Evolutionary conservation across 352 stramenopile genomes (phyloP).

Genomic region (Sclerospora graminicola): DNA sequence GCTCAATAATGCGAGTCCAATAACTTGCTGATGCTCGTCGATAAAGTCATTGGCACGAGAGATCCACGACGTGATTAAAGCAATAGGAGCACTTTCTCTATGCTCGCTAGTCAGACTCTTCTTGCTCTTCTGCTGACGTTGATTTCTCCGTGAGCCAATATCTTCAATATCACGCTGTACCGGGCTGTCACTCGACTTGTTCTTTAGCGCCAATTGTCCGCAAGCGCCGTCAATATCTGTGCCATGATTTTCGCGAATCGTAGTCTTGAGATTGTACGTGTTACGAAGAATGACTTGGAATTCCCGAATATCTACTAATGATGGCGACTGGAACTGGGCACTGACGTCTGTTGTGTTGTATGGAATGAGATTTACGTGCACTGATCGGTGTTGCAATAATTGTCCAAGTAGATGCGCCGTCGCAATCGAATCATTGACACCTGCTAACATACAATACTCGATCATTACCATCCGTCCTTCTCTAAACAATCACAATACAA

Average conservation of each 20-base stretch:
- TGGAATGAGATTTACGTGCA: constrained; percentile 96
- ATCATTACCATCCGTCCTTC: constrained; percentile 88
- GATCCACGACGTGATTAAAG: constrained; percentile 19
- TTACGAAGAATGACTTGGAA: constrained; percentile 86
- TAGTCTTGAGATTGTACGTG: constrained; percentile 82
- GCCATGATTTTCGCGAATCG: constrained; percentile 91
- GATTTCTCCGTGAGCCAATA: constrained; percentile 26
- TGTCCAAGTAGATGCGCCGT: constrained; percentile 91
- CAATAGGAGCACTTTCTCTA: too few species aligned
- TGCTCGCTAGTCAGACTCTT: constrained; percentile 6
- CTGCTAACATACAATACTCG: constrained; percentile 94
- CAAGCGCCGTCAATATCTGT: constrained; percentile 94
- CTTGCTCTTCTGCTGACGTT: too few species aligned
- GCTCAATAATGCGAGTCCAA: constrained; percentile 32
- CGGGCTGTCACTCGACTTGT: constrained; percentile 24
- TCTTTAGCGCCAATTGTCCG: constrained; percentile 90
- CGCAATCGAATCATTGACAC: constrained; percentile 92
- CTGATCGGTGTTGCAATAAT: constrained; percentile 86
- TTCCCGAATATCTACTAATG: constrained; percentile 77
- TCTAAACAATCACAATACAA: constrained; percentile 12
- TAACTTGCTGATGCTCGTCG: constrained; percentile 32
- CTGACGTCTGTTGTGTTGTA: constrained; percentile 97
- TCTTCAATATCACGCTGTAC: constrained; percentile 57
- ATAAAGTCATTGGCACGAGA: constrained; percentile 30
- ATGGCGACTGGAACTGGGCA: constrained; percentile 89